phyloP scores from a whole-genome alignment of 2,329 filamentous ascomycete species.

The Colletotrichum cordylinicola region DNA sequence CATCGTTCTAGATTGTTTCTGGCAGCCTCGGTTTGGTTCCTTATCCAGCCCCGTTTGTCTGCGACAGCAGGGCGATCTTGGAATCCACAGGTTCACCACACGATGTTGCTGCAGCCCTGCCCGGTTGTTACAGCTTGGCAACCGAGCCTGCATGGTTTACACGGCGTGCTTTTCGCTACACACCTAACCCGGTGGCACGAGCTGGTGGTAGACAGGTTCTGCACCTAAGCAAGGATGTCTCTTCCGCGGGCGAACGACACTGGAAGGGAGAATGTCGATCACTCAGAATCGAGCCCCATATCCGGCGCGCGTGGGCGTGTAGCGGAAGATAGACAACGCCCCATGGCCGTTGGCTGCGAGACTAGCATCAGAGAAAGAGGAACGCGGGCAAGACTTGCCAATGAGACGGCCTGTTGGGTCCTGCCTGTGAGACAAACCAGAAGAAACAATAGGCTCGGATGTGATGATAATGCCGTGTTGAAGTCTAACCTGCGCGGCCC shows the following conservation, averaged over 20 bases:
- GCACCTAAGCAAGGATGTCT: not conserved
- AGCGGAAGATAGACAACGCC: not conserved
- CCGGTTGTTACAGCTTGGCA: conserved; percentile 13
- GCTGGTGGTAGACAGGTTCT: not conserved
- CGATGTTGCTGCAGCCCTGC: conserved; percentile 14
- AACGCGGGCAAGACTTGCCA: not conserved
- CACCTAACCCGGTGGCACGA: conserved; percentile 13
- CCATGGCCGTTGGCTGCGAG: not conserved
- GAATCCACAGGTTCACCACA: conserved; percentile 3
- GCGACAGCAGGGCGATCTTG: not conserved
- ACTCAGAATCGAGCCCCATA: not conserved
- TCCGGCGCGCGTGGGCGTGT: not conserved
- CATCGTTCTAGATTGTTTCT: not conserved
- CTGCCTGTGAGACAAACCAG: conserved; percentile 1
- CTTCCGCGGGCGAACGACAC: not conserved
- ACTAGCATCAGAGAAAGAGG: not conserved
- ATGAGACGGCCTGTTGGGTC: not conserved
- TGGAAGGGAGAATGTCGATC: not conserved
- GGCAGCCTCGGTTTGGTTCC: not conserved
- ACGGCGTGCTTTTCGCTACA: not conserved
- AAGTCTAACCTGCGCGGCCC: not conserved
- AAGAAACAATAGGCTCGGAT: not conserved
- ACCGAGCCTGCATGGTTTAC: conserved; percentile 1
- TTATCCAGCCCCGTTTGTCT: not conserved
- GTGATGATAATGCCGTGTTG: not conserved